A percentile compares a stretch with the other conserved stretches of the same genome.
phyloP scores from a whole-genome alignment of 23 red algal species.

The Gracilaria gracilis region DNA sequence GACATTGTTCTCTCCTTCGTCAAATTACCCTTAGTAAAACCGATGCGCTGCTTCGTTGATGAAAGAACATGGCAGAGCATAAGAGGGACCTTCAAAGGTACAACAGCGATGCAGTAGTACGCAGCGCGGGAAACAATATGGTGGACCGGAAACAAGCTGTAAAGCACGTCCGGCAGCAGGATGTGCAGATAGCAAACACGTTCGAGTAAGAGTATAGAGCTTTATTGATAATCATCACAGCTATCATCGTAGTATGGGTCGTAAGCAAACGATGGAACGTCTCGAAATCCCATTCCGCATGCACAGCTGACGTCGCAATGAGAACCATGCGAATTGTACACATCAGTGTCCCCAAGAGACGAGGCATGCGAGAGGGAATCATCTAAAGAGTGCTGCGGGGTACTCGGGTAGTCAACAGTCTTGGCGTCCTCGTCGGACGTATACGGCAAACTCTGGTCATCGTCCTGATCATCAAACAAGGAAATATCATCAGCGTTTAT shows the following conservation, averaged over 20 bases:
- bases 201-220: neutral
- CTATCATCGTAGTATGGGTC: slow-evolving; percentile 19
- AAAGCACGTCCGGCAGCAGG: neutral
- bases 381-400: slow-evolving; percentile 26
- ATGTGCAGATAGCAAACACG: neutral
- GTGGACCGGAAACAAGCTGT: neutral
- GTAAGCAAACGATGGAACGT: neutral
- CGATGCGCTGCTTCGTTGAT: no score
- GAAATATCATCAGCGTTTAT: slow-evolving; percentile 24
- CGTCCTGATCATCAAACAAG: slow-evolving; percentile 16
- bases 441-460: neutral
- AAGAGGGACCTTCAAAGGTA: no score
- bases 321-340: neutral
- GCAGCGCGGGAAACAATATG: neutral
- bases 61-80: no score
- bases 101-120: neutral
- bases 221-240: neutral
- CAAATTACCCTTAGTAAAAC: no score
- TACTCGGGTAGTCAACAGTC: slow-evolving; percentile 40
- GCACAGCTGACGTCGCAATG: slow-evolving; percentile 2
- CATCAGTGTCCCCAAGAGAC: neutral
- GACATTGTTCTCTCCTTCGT: no score
- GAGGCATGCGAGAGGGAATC: neutral
- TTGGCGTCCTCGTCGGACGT: slow-evolving; percentile 35
- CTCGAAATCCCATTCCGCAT: neutral